These are phyloP conservation scores for Calocybe cyanea DNA, from an alignment of 768 basidiomycete species.

Conservation along the genomic window DNA sequence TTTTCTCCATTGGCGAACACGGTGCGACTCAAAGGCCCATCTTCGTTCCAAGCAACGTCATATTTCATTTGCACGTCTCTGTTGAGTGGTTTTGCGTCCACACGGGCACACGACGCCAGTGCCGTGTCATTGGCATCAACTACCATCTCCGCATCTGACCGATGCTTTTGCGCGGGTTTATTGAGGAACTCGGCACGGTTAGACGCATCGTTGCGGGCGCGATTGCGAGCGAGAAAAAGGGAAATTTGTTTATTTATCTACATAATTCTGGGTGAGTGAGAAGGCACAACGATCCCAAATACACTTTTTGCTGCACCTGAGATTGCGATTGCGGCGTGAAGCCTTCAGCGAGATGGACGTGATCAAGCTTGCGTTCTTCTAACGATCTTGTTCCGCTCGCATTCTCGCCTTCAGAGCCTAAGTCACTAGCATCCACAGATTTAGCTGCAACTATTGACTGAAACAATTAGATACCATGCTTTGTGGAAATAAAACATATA, in stretches of 20 bases:
- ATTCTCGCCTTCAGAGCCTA: not conserved
- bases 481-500: conserved; percentile 9
- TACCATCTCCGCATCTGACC: conserved; percentile 27
- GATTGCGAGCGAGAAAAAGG: conserved; percentile 63
- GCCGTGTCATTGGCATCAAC: conserved; percentile 9
- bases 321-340: conserved; percentile 49
- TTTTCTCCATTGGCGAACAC: conserved; percentile 19
- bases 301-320: conserved; percentile 43
- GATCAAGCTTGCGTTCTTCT: conserved; percentile 68
- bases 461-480: conserved; percentile 6
- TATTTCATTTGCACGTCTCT: conserved; percentile 82
- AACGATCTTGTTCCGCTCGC: conserved; percentile 26
- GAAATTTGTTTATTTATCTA: conserved; percentile 74
- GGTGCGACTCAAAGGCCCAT: conserved; percentile 68
- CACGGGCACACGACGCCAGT: conserved; percentile 62
- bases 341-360: conserved; percentile 48
- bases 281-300: not conserved
- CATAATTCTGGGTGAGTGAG: conserved; percentile 8
- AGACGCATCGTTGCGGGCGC: conserved; percentile 70
- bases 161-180: conserved; percentile 52
- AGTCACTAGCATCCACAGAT: conserved; percentile 7
- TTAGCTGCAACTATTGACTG: conserved; percentile 22
- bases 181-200: conserved; percentile 74
- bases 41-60: conserved; percentile 82
- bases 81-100: conserved; percentile 67